Conservation (phyloP, 768 basidiomycete species). For the Tricholoma bakamatsutake region DNA sequence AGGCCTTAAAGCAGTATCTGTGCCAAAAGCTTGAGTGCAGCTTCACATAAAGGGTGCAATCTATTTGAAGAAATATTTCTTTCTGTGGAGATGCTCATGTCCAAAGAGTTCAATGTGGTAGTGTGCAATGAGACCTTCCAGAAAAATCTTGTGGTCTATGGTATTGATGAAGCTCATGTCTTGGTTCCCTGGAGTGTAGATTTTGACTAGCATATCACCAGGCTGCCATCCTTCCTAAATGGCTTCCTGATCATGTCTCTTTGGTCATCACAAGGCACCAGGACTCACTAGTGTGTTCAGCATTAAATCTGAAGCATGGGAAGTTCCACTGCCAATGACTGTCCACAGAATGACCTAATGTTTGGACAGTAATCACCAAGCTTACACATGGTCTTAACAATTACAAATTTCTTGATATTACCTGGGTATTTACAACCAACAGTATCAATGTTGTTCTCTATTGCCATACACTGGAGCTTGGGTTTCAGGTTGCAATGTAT, state of each 20-base stretch:
- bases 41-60: too few species aligned
- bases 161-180: conserved; percentile 21
- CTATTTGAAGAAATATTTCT: background rate
- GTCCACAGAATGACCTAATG: conserved; percentile 5
- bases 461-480: conserved; percentile 1
- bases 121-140: conserved; percentile 13
- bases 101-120: conserved; percentile 11
- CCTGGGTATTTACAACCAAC: conserved; percentile 1
- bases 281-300: background rate
- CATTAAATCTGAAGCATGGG: background rate
- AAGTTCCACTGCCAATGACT: conserved; percentile 3
- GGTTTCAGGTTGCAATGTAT: conserved; percentile 2
- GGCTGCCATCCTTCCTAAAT: conserved; percentile 8
- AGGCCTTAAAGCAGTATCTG: too few species aligned
- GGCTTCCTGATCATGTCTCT: conserved; percentile 12
- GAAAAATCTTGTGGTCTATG: conserved; percentile 16
- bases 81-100: conserved; percentile 15
- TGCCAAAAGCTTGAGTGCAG: too few species aligned
- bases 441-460: conserved; percentile 4
- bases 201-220: conserved; percentile 17
- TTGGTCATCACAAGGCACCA: conserved; percentile 8
- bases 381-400: background rate
- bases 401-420: background rate
- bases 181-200: conserved; percentile 18
- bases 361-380: background rate